A percentile compares a stretch with the other conserved stretches of the same genome.
phyloP scores from a whole-genome alignment of 73 alveolate species.

The Blepharisma stoltei region DNA sequence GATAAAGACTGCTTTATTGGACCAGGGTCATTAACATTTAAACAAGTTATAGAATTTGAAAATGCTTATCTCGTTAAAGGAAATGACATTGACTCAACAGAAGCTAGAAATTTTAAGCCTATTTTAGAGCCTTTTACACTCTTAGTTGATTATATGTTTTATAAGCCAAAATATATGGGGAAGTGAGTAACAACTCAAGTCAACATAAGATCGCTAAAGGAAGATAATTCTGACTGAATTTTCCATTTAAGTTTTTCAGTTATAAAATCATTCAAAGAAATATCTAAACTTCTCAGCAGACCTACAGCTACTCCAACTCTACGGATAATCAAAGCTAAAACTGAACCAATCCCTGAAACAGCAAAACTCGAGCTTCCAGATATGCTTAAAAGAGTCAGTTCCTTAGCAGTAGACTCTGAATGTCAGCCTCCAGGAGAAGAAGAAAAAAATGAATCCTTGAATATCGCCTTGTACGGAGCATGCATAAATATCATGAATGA shows the following conservation, averaged over 20 bases:
- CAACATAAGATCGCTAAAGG: background rate
- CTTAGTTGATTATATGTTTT: background rate
- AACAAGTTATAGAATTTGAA: background rate
- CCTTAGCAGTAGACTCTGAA: background rate
- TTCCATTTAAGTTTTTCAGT: background rate
- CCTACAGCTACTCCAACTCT: background rate
- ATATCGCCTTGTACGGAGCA: constrained; percentile 1
- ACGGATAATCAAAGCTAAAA: no score
- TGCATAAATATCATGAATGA: background rate
- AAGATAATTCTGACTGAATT: background rate
- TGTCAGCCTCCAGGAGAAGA: background rate
- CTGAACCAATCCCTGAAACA: no score
- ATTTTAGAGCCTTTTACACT: background rate
- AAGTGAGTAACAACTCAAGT: constrained; percentile 11
- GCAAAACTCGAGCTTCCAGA: no score
- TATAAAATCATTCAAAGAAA: background rate
- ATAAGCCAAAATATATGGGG: background rate
- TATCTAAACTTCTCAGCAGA: background rate
- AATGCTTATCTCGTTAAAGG: background rate
- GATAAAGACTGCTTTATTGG: constrained; percentile 3
- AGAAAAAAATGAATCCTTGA: background rate
- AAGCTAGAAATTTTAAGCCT: no score
- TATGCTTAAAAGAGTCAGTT: no score
- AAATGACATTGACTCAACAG: background rate
- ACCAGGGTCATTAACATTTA: constrained; percentile 7